These are phyloP conservation scores for Eucalyptus sp. DNA, from an alignment of 345 rosid species.

Conservation along the genomic window DNA sequence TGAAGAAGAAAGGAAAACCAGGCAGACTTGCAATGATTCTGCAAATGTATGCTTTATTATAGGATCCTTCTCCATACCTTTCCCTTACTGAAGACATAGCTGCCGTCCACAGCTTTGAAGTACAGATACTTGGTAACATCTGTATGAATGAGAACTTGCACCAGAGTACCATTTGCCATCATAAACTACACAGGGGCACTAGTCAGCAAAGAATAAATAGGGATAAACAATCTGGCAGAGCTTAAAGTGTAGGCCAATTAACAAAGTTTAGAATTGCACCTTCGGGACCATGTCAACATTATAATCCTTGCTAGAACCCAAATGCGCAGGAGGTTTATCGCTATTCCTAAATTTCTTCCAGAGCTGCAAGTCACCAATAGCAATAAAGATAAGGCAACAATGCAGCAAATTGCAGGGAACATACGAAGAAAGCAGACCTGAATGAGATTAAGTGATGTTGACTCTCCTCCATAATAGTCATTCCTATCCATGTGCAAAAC, in stretches of 20 bases:
- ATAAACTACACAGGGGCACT: conserved; percentile 45
- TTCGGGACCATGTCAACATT: conserved; percentile 99
- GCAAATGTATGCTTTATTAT: not conserved
- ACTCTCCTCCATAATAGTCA: conserved; percentile 97
- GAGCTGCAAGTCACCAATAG: conserved; percentile 35
- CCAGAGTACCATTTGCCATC: conserved; percentile 98
- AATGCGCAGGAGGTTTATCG: conserved; percentile 84
- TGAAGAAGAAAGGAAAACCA: not conserved
- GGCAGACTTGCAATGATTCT: not conserved
- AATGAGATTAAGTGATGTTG: conserved; percentile 89
- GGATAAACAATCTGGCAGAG: not conserved
- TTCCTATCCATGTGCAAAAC: conserved; percentile 99
- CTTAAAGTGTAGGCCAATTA: not conserved
- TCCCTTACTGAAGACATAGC: conserved; percentile 81
- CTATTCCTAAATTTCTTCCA: conserved; percentile 88
- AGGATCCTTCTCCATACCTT: conserved; percentile 41
- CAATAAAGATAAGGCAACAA: not conserved
- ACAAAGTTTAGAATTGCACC: conserved; percentile 21
- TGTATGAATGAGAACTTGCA: conserved; percentile 93
- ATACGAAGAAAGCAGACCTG: conserved; percentile 38
- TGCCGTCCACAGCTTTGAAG: conserved; percentile 97
- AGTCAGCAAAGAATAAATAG: not conserved
- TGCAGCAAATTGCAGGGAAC: not conserved
- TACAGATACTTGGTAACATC: conserved; percentile 87
- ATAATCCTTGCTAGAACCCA: conserved; percentile 94